phyloP scores from a whole-genome alignment of 2,329 filamentous ascomycete genomes.

The Diaporthe ampelina region DNA sequence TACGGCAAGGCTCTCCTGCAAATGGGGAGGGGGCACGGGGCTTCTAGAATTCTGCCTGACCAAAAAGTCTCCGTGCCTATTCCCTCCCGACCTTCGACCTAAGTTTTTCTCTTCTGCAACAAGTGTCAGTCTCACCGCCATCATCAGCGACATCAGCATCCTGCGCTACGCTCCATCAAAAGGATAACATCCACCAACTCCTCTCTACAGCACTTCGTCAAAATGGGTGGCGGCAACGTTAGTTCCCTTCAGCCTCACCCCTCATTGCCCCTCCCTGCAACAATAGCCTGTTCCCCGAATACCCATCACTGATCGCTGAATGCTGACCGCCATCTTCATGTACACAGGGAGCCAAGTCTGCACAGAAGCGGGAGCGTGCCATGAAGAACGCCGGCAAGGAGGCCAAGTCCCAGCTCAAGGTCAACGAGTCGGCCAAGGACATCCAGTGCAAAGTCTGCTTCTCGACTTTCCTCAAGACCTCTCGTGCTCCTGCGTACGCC shows the following conservation, averaged over 20 bases:
- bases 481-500: slow-evolving; percentile 75
- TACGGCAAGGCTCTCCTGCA: neutral
- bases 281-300: neutral
- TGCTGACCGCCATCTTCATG: slow-evolving; percentile 32
- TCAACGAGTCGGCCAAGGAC: slow-evolving; percentile 79
- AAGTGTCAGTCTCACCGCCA: slow-evolving; percentile 1
- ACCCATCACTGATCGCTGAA: neutral
- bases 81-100: neutral
- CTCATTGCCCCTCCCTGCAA: neutral
- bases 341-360: slow-evolving; percentile 54
- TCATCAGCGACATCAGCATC: slow-evolving; percentile 3
- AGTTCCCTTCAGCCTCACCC: neutral
- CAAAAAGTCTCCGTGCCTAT: slow-evolving; percentile 16
- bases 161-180: neutral
- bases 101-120: slow-evolving; percentile 10
- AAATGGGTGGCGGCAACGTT: slow-evolving; percentile 42
- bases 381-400: slow-evolving; percentile 70
- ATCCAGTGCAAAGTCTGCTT: slow-evolving; percentile 85
- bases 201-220: neutral
- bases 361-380: slow-evolving; percentile 80
- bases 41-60: slow-evolving; percentile 36
- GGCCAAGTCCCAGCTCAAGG: slow-evolving; percentile 78
- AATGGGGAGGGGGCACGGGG: neutral
- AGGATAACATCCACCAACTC: slow-evolving; percentile 2
- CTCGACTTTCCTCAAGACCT: slow-evolving; percentile 84